Base-by-base conservation (phyloP, 2,329 filamentous ascomycete genomes). In the Botrytis fabae region DNA sequence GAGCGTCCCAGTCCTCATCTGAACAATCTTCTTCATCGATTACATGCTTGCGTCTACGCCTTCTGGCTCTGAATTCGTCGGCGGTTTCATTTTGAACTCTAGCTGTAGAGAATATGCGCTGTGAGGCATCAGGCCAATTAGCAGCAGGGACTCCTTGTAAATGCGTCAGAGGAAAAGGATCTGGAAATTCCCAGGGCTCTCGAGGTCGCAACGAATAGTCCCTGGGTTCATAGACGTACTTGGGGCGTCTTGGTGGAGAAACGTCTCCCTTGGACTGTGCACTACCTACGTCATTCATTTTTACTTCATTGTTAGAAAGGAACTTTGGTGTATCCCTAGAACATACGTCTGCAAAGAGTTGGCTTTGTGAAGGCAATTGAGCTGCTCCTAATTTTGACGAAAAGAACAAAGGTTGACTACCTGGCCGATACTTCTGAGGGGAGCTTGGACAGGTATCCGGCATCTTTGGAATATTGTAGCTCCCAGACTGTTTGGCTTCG, bases 41-140 rank as follows among this genome's bases (percentile, higher is more conserved):
- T 9, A 69, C 57, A 38, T 69, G 48, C 12, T 18, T 44, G 28
- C 65, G 65, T n/a, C 65, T 48, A 57, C 18, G 65, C 20, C 54
- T 69, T 44, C 48, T 57, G 28, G 25, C 48, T 40, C 5, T 57
- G 18, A 10, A n/a, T 20, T 69, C 35, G 1, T 69, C 65, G 22
- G 51, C 10, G n/a, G 32, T 42, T 1, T 69, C 65, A 42, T 69
- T 69, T 16, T 57, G 65, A 42, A 44, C 38, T 42, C 18, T 69
- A 20, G 51, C 35, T 10, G 51, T 57, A 25, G 65, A 69, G n/a
- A 57, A 69, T 28, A 44, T 8, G 10, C 48, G 65, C n/a, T 57
- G 54, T 4, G 35, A 69, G 25, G 65, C 2, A 5, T 69, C 48
- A 25, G 65, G 65, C n/a, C 20, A 40, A 16, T 57, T 57, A 20